Conservation (phyloP, 495 filamentous ascomycete genomes). For the Penicillium coffeae region DNA sequence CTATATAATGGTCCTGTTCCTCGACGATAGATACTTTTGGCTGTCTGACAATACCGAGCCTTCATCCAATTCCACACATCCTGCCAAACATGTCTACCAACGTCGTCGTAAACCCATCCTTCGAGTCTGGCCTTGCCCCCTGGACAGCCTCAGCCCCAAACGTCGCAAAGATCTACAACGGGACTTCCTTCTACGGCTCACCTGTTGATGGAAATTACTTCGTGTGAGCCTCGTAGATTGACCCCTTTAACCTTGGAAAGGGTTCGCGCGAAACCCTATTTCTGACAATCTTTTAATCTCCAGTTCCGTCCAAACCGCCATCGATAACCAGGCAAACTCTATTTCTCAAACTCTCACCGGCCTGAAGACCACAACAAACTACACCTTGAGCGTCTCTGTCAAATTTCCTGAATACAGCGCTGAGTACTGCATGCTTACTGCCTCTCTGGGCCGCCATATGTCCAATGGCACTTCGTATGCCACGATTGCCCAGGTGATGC, state of each 20-base stretch:
- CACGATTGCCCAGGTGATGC: too few species aligned
- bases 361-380: conserved; percentile 10
- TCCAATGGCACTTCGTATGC: too few species aligned
- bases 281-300: background rate
- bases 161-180: conserved; percentile 19
- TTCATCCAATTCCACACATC: background rate
- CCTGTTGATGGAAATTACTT: conserved; percentile 16
- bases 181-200: conserved; percentile 9
- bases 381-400: conserved; percentile 15
- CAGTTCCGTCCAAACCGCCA: conserved; percentile 19
- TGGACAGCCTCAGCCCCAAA: conserved; percentile 21
- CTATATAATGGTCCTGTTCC: background rate
- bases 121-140: conserved; percentile 24
- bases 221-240: conserved; percentile 12
- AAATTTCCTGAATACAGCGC: conserved; percentile 10
- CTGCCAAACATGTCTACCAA: conserved; percentile 19
- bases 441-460: too few species aligned
- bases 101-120: conserved; percentile 21
- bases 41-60: background rate
- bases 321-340: conserved; percentile 20
- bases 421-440: conserved; percentile 21
- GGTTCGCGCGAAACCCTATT: background rate
- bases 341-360: conserved; percentile 15
- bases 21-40: background rate
- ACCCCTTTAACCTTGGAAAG: background rate